Base-by-base conservation (phyloP, 1,284 basidiomycete genomes). In the Melampsora abietis-canadensis region DNA sequence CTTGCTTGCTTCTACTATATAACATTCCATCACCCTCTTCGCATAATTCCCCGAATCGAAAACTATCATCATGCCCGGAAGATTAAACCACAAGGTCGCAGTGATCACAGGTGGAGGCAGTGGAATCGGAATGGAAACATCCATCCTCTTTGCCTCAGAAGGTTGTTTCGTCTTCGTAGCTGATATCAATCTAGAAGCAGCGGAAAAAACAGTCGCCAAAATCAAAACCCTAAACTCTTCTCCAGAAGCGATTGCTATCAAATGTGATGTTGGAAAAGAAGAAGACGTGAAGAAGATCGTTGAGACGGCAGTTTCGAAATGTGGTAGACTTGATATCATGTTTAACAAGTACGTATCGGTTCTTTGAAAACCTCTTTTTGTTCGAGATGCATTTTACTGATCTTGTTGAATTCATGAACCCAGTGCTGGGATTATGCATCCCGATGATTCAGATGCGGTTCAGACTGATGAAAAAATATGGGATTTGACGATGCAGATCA, bases 401-500 rank as follows among this genome's bases (percentile, higher is more conserved):
- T 76, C 15, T 48, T 78, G 78, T 6, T 57, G 63, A 21, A 2
- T 27, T n/a, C 48, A 54, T 27, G 15, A 27, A 31, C 17, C 19
- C 37, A 63, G 59, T 57, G 74, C 78, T 88, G 90, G 91, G 19
- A 94, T 97, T 81, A 97, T 98, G 94, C 94, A 96, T 82, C 89
- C 92, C 14, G 87, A 85, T 27, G 94, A 98, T 81, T 94, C 95
- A 81, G 90, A 94, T 81, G 94, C 94, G 6, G 85, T 97, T 80
- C 94, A 92, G 82, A 98, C 94, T 17, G 92, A 95, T 79, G 94
- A 98, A 83, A 88, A 86, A 78, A 92, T 97, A 82, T 97, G 94
- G 94, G 82, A 80, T 62, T 66, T 82, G 31, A 80, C 80, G n/a
- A 76, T 77, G 66, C 64, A 88, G 77, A 90, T 97, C 84, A 98